These are phyloP conservation scores for Curvularia sp. DNA, from an alignment of 2,329 filamentous ascomycete species.

Conservation along the genomic window DNA sequence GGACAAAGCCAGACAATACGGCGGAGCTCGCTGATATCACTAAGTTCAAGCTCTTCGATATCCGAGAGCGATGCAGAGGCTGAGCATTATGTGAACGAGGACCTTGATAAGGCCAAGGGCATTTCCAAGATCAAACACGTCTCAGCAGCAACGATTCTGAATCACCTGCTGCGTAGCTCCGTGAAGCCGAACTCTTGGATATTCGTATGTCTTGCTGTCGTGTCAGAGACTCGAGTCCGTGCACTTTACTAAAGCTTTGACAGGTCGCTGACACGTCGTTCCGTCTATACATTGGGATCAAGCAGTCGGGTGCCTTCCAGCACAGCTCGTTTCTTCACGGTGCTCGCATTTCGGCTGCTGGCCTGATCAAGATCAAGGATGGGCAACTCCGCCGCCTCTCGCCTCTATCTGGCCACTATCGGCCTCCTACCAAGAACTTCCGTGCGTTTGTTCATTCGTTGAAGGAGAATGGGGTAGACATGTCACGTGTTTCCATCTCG, in stretches of 20 bases:
- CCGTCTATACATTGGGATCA: constrained; percentile 87
- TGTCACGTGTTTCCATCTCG: constrained; percentile 78
- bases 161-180: constrained; percentile 78
- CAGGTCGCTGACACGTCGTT: constrained; percentile 79
- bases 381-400: constrained; percentile 78
- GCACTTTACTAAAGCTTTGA: neutral
- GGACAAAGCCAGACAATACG: constrained; percentile 35
- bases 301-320: constrained; percentile 86
- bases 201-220: constrained; percentile 63
- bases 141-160: constrained; percentile 75
- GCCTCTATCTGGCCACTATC: constrained; percentile 77
- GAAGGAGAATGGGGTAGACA: constrained; percentile 76
- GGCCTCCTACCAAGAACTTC: constrained; percentile 83
- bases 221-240: neutral
- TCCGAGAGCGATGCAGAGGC: constrained; percentile 66
- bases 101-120: constrained; percentile 67
- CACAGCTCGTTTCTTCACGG: constrained; percentile 90
- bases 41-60: constrained; percentile 48
- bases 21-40: constrained; percentile 35
- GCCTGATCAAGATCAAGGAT: constrained; percentile 83
- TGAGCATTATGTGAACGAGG: constrained; percentile 70
- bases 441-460: constrained; percentile 79
- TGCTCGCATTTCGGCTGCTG: constrained; percentile 79
- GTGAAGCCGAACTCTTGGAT: constrained; percentile 93
- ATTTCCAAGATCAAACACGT: constrained; percentile 70